phyloP scores from a whole-genome alignment of 2,329 filamentous ascomycete species.

The Xylariales sp. region DNA sequence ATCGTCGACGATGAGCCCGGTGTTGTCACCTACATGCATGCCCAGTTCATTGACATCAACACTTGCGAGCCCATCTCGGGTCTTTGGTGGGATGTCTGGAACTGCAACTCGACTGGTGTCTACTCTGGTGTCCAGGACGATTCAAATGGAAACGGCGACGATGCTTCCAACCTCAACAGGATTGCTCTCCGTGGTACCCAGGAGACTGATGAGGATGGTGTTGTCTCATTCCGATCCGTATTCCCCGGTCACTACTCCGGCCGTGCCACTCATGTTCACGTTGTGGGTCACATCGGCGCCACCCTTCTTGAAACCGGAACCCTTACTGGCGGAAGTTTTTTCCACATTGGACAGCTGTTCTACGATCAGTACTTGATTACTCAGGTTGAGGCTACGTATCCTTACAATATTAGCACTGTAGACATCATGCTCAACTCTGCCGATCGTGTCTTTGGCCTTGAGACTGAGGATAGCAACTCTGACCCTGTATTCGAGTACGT shows the following conservation, averaged over 20 bases:
- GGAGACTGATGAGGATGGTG: conserved; percentile 33
- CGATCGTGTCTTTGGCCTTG: background rate
- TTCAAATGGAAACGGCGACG: conserved; percentile 33
- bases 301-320: conserved; percentile 36
- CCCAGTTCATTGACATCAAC: conserved; percentile 48
- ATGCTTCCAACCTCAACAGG: conserved; percentile 32
- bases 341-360: conserved; percentile 61
- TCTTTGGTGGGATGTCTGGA: conserved; percentile 48
- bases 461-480: background rate
- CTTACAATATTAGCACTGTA: conserved; percentile 2
- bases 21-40: conserved; percentile 43
- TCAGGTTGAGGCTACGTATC: conserved; percentile 3
- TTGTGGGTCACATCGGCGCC: conserved; percentile 38
- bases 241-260: conserved; percentile 40
- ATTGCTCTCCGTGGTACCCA: conserved; percentile 38
- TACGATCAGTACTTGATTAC: conserved; percentile 56
- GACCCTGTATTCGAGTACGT: conserved; percentile 5
- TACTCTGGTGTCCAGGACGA: conserved; percentile 40
- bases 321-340: conserved; percentile 36
- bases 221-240: conserved; percentile 34
- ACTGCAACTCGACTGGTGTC: conserved; percentile 38
- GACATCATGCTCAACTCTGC: background rate
- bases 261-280: conserved; percentile 44
- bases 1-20: conserved; percentile 42
- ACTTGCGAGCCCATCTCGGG: conserved; percentile 47